phyloP scores from a whole-genome alignment of 495 filamentous ascomycete species.

The Extremus antarcticus region DNA sequence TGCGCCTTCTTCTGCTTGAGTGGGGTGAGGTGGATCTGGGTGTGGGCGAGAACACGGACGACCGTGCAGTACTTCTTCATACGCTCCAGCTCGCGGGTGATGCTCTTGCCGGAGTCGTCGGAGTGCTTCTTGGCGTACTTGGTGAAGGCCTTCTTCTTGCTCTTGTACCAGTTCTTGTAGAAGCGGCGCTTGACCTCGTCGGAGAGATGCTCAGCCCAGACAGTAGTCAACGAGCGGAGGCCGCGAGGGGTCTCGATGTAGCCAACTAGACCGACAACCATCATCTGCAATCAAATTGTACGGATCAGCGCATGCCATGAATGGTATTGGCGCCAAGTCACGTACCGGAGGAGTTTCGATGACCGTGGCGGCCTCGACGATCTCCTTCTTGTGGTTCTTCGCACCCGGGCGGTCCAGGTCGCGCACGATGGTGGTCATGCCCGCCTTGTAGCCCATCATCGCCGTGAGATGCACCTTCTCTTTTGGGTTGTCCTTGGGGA shows the following conservation, averaged over 20 bases:
- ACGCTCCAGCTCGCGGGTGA: constrained; percentile 95
- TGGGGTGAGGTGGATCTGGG: constrained; percentile 97
- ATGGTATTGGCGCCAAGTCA: constrained; percentile 22
- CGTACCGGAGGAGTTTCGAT: constrained; percentile 99
- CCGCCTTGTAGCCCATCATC: constrained; percentile 99
- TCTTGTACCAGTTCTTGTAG: constrained; percentile 99
- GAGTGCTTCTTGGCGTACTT: constrained; percentile 99
- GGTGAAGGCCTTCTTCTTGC: constrained; percentile 99
- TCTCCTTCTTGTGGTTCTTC: constrained; percentile 99
- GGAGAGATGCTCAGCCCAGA: constrained; percentile 98
- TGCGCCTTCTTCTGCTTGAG: constrained; percentile 99
- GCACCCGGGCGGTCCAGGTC: constrained; percentile 98
- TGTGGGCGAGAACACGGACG: constrained; percentile 98
- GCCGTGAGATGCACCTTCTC: constrained; percentile 98
- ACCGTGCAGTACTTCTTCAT: constrained; percentile 99
- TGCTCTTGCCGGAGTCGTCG: constrained; percentile 72
- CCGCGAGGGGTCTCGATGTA: constrained; percentile 99
- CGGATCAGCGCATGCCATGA: constrained; percentile 39
- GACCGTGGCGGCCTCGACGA: constrained; percentile 97
- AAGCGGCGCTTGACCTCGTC: constrained; percentile 99
- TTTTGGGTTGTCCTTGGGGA: constrained; percentile 99
- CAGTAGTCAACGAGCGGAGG: constrained; percentile 96
- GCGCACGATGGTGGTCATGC: constrained; percentile 99
- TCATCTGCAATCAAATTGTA: constrained; percentile 61
- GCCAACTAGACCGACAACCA: constrained; percentile 97